Conservation (phyloP, 2,329 filamentous ascomycete species). For the Penicillium sclerotigenum region DNA sequence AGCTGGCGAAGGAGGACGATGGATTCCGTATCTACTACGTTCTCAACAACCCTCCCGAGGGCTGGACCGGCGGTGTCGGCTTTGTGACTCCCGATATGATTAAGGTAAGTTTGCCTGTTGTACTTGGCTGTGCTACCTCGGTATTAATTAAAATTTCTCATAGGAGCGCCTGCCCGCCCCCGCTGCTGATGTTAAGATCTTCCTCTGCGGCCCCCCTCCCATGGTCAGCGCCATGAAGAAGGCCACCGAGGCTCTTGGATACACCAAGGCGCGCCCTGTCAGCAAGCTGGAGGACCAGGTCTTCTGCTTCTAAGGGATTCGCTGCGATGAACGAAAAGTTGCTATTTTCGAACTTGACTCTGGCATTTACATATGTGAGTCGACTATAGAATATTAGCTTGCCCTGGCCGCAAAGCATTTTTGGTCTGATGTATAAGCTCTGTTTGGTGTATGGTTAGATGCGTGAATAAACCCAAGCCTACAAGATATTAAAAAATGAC, state of each 20-base stretch:
- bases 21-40: slow-evolving; percentile 91
- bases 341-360: neutral
- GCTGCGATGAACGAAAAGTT: neutral
- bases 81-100: slow-evolving; percentile 97
- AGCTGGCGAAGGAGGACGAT: slow-evolving; percentile 70
- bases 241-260: slow-evolving; percentile 81
- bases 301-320: slow-evolving; percentile 74
- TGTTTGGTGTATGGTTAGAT: neutral
- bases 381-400: neutral
- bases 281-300: slow-evolving; percentile 98
- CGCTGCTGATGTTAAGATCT: slow-evolving; percentile 82
- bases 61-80: slow-evolving; percentile 87
- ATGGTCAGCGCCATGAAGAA: slow-evolving; percentile 99
- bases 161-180: slow-evolving; percentile 67
- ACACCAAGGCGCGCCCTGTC: slow-evolving; percentile 85
- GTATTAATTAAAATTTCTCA: slow-evolving; percentile 2
- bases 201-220: slow-evolving; percentile 91
- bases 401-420: neutral
- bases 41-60: slow-evolving; percentile 88
- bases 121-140: neutral
- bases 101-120: slow-evolving; percentile 55
- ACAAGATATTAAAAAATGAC: neutral
- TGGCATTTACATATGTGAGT: neutral
- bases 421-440: neutral
- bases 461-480: neutral